These are phyloP conservation scores for Fusarium sp. DNA, from an alignment of 2,329 filamentous ascomycete species.

Conservation along the genomic window DNA sequence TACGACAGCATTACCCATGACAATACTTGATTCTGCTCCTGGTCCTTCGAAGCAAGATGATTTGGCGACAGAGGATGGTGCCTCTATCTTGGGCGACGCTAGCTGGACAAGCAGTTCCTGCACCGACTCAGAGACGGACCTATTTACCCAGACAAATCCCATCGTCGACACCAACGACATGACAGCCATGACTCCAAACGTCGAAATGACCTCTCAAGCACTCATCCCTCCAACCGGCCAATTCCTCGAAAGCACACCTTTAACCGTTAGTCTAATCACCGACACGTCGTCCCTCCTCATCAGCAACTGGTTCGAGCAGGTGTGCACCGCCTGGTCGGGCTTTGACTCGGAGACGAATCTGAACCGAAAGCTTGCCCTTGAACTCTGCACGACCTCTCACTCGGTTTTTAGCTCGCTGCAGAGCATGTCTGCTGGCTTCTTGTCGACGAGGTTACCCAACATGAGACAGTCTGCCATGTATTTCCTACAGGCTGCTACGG, in stretches of 20 bases:
- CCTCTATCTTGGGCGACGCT: slow-evolving; percentile 19
- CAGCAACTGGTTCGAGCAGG: slow-evolving; percentile 51
- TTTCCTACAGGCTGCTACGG: slow-evolving; percentile 48
- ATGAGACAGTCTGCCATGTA: slow-evolving; percentile 48
- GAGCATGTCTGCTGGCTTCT: slow-evolving; percentile 53
- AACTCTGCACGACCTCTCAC: slow-evolving; percentile 49
- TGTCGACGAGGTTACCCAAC: slow-evolving; percentile 48
- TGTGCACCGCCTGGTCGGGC: slow-evolving; percentile 53
- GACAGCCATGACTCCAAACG: slow-evolving; percentile 1
- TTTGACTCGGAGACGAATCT: slow-evolving; percentile 52
- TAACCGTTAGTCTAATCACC: slow-evolving; percentile 37
- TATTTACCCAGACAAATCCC: slow-evolving; percentile 20
- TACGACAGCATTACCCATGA: not conserved
- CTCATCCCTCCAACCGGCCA: slow-evolving; percentile 20
- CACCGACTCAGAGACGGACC: slow-evolving; percentile 23
- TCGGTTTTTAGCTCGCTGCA: slow-evolving; percentile 51
- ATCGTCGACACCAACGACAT: slow-evolving; percentile 3
- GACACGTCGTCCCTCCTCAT: slow-evolving; percentile 49
- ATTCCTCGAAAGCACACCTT: slow-evolving; percentile 25
- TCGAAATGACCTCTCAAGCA: slow-evolving; percentile 13
- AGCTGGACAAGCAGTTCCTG: slow-evolving; percentile 31
- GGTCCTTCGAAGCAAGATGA: slow-evolving; percentile 10
- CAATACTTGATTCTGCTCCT: not conserved
- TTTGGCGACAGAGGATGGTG: slow-evolving; percentile 4
- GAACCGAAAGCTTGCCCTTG: slow-evolving; percentile 50